These are phyloP conservation scores for Penicillium pulvis DNA, from an alignment of 495 filamentous ascomycete species.

Conservation along the genomic window DNA sequence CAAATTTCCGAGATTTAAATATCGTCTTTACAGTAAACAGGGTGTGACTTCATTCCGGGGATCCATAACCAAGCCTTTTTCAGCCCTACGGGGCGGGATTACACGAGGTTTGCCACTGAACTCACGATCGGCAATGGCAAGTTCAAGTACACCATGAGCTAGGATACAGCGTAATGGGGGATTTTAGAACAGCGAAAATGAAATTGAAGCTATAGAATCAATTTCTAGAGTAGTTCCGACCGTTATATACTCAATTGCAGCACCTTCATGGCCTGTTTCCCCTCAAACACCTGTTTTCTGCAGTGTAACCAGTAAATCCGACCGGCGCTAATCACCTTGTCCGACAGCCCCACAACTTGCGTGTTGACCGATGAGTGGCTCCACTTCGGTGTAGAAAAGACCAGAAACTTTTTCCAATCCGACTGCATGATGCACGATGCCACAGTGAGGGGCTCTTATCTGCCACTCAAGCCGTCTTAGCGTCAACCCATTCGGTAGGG, in stretches of 20 bases:
- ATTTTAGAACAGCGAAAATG: no score
- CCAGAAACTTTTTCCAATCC: not conserved
- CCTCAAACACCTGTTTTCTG: not conserved
- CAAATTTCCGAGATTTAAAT: not conserved
- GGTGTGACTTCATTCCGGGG: not conserved
- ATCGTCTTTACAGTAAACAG: not conserved
- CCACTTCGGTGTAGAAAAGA: not conserved
- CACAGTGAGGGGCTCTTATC: not conserved
- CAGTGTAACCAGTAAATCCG: not conserved
- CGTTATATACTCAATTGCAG: not conserved
- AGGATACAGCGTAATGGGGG: no score
- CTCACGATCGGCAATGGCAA: conserved; percentile 2
- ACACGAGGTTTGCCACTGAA: conserved; percentile 14
- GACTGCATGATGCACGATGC: not conserved
- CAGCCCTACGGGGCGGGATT: conserved; percentile 27
- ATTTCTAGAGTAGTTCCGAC: no score
- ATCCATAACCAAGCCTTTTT: conserved; percentile 25
- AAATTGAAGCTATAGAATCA: no score
- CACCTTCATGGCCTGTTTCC: not conserved
- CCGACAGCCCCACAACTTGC: not conserved
- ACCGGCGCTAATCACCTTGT: not conserved
- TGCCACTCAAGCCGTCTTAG: not conserved
- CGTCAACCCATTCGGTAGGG: no score
- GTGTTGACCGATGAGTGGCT: not conserved
- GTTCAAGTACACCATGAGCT: not conserved